phyloP scores from a whole-genome alignment of 148 eudicot species.

The Diospyros kaki region DNA sequence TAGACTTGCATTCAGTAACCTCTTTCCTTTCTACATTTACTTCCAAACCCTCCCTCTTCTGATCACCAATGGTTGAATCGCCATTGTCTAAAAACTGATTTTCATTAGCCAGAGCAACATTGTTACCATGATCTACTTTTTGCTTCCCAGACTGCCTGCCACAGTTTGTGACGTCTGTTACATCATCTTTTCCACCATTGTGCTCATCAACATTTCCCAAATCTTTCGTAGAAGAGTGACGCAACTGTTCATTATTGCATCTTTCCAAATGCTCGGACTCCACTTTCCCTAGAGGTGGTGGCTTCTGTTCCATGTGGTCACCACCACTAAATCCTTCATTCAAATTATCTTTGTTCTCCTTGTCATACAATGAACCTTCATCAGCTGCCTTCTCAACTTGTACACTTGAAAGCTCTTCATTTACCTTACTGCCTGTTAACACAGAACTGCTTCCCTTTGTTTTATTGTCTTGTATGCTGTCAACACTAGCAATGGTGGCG shows the following conservation, averaged over 20 bases:
- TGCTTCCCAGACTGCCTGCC: slow-evolving; percentile 11
- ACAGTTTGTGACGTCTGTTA: slow-evolving; percentile 14
- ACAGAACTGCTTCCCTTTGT: slow-evolving; percentile 11
- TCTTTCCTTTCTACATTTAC: slow-evolving; percentile 25
- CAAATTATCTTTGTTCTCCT: slow-evolving; percentile 12
- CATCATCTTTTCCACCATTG: slow-evolving; percentile 16
- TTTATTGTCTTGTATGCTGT: slow-evolving; percentile 19
- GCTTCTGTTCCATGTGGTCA: slow-evolving; percentile 13
- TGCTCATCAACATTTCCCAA: slow-evolving; percentile 17
- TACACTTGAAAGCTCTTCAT: slow-evolving; percentile 12
- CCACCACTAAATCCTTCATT: slow-evolving; percentile 11
- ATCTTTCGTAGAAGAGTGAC: slow-evolving; percentile 16
- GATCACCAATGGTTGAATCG: slow-evolving; percentile 13
- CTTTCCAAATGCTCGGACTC: slow-evolving; percentile 16
- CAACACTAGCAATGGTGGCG: slow-evolving; percentile 9
- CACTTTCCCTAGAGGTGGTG: slow-evolving; percentile 15
- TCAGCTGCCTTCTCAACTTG: slow-evolving; percentile 24
- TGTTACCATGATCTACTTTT: slow-evolving; percentile 17
- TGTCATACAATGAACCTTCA: slow-evolving; percentile 17
- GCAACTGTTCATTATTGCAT: slow-evolving; percentile 16
- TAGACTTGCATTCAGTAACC: not conserved
- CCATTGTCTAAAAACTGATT: slow-evolving; percentile 16
- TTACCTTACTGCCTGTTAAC: slow-evolving; percentile 19
- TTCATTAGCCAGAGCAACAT: slow-evolving; percentile 1
- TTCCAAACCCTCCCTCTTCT: slow-evolving; percentile 18